Percentiles rank a stretch among this genome's conserved stretches.
Conservation (phyloP, 2,329 filamentous ascomycete genomes). For the Malbranchea cinnamomea region DNA sequence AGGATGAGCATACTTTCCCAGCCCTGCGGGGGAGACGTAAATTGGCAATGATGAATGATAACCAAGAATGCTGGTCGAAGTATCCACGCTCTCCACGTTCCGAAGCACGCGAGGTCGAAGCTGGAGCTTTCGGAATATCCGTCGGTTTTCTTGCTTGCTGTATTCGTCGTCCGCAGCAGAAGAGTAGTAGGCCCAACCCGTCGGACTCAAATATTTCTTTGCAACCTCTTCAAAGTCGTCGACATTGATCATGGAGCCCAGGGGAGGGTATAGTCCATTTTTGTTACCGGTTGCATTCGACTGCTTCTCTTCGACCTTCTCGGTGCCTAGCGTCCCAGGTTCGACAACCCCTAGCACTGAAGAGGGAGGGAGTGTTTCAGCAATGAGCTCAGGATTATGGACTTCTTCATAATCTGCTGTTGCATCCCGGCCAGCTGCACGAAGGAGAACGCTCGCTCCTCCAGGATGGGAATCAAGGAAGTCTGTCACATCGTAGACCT, state of each 20-base stretch:
- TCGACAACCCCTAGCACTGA: too few species aligned
- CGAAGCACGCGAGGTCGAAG: conserved; percentile 33
- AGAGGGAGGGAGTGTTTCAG: too few species aligned
- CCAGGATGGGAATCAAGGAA: conserved; percentile 44
- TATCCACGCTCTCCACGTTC: conserved; percentile 23
- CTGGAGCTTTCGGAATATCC: conserved; percentile 29
- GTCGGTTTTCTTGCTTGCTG: conserved; percentile 25
- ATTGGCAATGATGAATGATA: conserved; percentile 10
- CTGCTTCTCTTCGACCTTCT: too few species aligned
- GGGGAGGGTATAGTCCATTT: conserved; percentile 21
- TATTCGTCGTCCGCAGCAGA: conserved; percentile 30
- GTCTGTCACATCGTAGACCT: conserved; percentile 46
- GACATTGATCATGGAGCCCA: conserved; percentile 32
- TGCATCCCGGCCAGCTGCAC: conserved; percentile 40
- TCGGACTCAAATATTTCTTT: conserved; percentile 69
- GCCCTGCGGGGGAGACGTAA: conserved; percentile 11
- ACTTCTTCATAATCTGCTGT: conserved; percentile 38
- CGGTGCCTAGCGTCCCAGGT: too few species aligned
- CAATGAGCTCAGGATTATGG: too few species aligned
- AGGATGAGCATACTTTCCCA: conserved; percentile 22
- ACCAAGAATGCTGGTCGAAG: conserved; percentile 22
- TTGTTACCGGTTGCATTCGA: too few species aligned
- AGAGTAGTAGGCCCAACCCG: conserved; percentile 67
- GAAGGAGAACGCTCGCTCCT: conserved; percentile 62
- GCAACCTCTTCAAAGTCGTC: conserved; percentile 33